These are phyloP conservation scores for Aspergillus luchuensis DNA, from an alignment of 2,329 filamentous ascomycete genomes.

Conservation along the genomic window DNA sequence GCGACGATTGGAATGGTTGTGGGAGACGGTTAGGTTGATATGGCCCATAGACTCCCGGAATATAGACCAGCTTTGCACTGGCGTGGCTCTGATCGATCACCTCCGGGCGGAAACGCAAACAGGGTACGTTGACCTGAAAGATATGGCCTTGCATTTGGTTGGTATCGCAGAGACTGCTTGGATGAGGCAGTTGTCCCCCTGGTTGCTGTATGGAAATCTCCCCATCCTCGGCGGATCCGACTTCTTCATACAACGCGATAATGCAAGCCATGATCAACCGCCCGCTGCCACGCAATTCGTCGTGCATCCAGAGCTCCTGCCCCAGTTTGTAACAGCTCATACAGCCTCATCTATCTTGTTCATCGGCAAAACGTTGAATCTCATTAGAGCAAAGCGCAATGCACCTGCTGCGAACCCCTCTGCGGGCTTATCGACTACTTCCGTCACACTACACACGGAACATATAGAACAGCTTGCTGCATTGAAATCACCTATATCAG, in stretches of 20 bases:
- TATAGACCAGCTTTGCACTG: conserved; percentile 55
- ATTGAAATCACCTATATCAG: conserved; percentile 72
- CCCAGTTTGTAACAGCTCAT: conserved; percentile 73
- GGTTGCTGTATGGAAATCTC: conserved; percentile 85
- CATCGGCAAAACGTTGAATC: conserved; percentile 84
- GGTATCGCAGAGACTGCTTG: conserved; percentile 82
- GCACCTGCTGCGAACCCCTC: conserved; percentile 35
- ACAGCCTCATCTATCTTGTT: conserved; percentile 85
- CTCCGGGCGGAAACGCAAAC: conserved; percentile 77
- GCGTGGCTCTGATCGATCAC: conserved; percentile 74
- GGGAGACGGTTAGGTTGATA: conserved; percentile 72
- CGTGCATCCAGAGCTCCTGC: conserved; percentile 64
- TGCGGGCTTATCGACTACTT: conserved; percentile 52
- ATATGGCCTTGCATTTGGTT: conserved; percentile 72
- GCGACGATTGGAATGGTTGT: conserved; percentile 81
- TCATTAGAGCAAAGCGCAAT: conserved; percentile 63
- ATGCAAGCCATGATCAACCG: conserved; percentile 42
- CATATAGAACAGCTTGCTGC: conserved; percentile 63
- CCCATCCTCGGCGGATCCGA: conserved; percentile 77
- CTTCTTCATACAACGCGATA: conserved; percentile 72
- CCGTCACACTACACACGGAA: conserved; percentile 56
- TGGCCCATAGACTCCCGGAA: conserved; percentile 44
- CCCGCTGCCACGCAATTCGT: conserved; percentile 58
- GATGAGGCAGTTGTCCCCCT: conserved; percentile 86
- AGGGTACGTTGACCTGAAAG: conserved; percentile 83